Conservation (phyloP, 139 green algal genomes). For the Mesostigma viride region DNA sequence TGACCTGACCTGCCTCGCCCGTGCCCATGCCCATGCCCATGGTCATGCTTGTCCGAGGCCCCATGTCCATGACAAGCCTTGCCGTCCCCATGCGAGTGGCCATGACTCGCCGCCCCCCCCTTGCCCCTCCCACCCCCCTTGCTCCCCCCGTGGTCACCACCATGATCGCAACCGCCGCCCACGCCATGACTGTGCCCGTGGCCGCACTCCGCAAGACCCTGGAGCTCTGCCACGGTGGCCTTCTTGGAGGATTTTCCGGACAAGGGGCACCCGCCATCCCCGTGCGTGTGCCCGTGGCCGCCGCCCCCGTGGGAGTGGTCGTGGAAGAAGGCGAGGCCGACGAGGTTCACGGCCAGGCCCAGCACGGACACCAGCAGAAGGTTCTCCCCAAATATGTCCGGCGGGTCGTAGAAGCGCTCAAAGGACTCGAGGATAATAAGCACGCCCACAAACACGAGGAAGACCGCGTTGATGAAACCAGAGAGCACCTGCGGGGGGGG, state of each 20-base stretch:
- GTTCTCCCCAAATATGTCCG: conserved; percentile 28
- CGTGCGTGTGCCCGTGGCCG: neutral
- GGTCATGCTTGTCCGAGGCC: conserved; percentile 14
- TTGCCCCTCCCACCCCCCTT: conserved; percentile 1
- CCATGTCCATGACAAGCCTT: conserved; percentile 5
- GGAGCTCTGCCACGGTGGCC: no score
- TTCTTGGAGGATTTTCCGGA: no score
- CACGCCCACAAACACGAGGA: conserved; percentile 35
- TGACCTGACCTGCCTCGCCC: no score
- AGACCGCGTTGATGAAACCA: conserved; percentile 31
- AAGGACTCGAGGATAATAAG: conserved; percentile 33
- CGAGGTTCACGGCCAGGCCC: conserved; percentile 34
- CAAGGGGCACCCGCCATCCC: no score
- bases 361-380: conserved; percentile 32
- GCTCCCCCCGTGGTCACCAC: neutral
- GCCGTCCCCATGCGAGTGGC: neutral
- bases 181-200: no score
- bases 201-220: no score
- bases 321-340: conserved; percentile 37
- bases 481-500: conserved; percentile 32
- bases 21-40: conserved; percentile 6
- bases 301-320: conserved; percentile 21
- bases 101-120: conserved; percentile 8
- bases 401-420: conserved; percentile 34
- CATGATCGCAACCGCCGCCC: no score